These are phyloP conservation scores for Aspergillus nanangensis DNA, from an alignment of 495 filamentous ascomycete genomes.

Conservation along the genomic window DNA sequence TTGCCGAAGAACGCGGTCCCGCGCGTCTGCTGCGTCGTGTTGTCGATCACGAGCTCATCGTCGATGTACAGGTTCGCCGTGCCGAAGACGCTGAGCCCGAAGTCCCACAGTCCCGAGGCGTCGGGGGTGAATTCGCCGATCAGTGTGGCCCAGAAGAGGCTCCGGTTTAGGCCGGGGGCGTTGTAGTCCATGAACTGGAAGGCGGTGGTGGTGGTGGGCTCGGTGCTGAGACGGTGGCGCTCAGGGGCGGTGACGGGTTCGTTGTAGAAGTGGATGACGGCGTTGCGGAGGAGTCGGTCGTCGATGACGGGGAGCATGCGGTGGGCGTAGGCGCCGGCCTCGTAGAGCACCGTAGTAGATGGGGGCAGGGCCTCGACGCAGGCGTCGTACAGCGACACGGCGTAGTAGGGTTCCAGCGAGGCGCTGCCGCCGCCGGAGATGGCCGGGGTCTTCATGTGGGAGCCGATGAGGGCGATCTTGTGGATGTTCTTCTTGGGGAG, in stretches of 20 bases:
- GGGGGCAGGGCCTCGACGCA: conserved; percentile 50
- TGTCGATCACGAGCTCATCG: conserved; percentile 62
- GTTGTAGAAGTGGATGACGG: conserved; percentile 51
- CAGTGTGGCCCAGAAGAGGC: conserved; percentile 48
- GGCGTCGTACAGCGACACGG: conserved; percentile 58
- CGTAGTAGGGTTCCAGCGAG: conserved; percentile 70
- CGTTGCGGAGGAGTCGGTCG: conserved; percentile 40
- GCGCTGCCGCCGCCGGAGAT: conserved; percentile 76
- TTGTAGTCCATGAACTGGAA: conserved; percentile 56
- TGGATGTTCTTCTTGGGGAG: conserved; percentile 50
- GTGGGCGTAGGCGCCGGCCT: conserved; percentile 54
- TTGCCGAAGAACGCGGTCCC: conserved; percentile 55
- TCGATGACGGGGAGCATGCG: conserved; percentile 52
- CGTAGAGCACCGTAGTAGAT: conserved; percentile 46
- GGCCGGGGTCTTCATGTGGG: conserved; percentile 66
- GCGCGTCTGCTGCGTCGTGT: conserved; percentile 47
- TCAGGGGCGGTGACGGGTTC: conserved; percentile 40
- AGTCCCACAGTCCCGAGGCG: conserved; percentile 58
- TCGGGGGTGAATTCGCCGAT: conserved; percentile 50
- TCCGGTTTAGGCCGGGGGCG: conserved; percentile 39
- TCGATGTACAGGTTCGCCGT: conserved; percentile 65
- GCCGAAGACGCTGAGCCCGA: conserved; percentile 67
- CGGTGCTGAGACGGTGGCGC: conserved; percentile 45
- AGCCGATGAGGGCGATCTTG: conserved; percentile 69
- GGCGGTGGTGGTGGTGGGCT: conserved; percentile 45